Conservation (phyloP, 768 basidiomycete genomes). For the Tylopilus rubrobrunneus region DNA sequence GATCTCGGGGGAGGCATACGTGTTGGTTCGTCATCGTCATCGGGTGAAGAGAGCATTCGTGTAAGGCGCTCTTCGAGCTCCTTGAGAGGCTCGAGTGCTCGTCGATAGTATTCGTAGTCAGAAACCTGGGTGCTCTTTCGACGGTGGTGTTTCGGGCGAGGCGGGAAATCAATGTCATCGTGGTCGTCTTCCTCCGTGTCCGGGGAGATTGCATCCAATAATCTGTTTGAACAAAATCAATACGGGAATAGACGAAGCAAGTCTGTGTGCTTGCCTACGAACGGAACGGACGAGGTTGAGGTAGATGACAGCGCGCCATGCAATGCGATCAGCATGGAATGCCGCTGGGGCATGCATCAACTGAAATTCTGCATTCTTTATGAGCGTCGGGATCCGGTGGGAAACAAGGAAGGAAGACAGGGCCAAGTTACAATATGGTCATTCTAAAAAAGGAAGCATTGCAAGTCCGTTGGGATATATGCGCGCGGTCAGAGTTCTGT, state of each 20-base stretch:
- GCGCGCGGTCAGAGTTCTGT: not conserved
- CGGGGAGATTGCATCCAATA: constrained; percentile 69
- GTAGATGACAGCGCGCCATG: constrained; percentile 87
- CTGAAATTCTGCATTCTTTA: constrained; percentile 63
- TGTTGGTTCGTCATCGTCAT: constrained; percentile 64
- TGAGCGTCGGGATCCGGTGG: constrained; percentile 16
- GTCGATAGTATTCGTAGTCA: constrained; percentile 60
- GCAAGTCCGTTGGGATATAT: not conserved
- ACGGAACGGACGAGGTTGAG: constrained; percentile 83
- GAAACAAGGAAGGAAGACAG: not conserved
- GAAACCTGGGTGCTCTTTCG: constrained; percentile 47
- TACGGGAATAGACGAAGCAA: not conserved
- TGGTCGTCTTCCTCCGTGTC: constrained; percentile 56
- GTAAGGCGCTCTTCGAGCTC: constrained; percentile 70
- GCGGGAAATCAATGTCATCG: constrained; percentile 50
- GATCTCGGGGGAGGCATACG: constrained; percentile 42
- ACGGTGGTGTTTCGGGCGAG: constrained; percentile 41
- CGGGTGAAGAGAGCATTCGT: constrained; percentile 60
- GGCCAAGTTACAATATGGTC: constrained; percentile 1
- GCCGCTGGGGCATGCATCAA: constrained; percentile 72
- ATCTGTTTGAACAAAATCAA: constrained; percentile 38
- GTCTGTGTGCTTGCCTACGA: constrained; percentile 48
- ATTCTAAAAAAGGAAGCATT: constrained; percentile 6
- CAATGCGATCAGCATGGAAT: constrained; percentile 75
- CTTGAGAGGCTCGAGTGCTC: constrained; percentile 61